phyloP scores from a whole-genome alignment of 2,329 filamentous ascomycete species.

The Colletotrichum scovillei region DNA sequence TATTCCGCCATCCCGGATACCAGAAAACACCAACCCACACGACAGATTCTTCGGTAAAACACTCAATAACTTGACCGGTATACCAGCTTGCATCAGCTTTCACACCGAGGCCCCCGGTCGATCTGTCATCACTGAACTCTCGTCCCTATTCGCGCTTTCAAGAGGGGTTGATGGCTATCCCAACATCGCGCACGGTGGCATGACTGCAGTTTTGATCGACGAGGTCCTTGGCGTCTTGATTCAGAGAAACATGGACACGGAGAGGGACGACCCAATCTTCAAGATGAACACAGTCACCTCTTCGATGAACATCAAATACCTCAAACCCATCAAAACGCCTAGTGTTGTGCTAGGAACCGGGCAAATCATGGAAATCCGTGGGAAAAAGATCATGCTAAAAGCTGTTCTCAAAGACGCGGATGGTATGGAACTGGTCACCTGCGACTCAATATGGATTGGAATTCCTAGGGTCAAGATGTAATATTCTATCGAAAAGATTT shows the following conservation, averaged over 20 bases:
- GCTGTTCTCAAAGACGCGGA: slow-evolving; percentile 45
- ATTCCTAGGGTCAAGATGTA: slow-evolving; percentile 23
- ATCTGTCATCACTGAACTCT: slow-evolving; percentile 41
- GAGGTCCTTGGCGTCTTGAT: slow-evolving; percentile 50
- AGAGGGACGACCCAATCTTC: slow-evolving; percentile 44
- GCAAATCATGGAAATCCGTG: slow-evolving; percentile 45
- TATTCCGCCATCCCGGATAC: slow-evolving; percentile 47
- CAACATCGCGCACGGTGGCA: slow-evolving; percentile 49
- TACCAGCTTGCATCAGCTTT: slow-evolving; percentile 49
- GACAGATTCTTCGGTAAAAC: slow-evolving; percentile 50
- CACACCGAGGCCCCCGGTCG: slow-evolving; percentile 41
- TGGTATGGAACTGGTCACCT: slow-evolving; percentile 44
- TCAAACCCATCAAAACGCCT: slow-evolving; percentile 45
- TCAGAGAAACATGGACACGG: slow-evolving; percentile 49
- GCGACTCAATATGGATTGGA: slow-evolving; percentile 33
- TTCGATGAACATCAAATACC: slow-evolving; percentile 47
- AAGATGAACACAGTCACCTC: slow-evolving; percentile 47
- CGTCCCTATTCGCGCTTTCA: slow-evolving; percentile 47
- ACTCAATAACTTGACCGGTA: slow-evolving; percentile 41
- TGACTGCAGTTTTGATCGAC: slow-evolving; percentile 49
- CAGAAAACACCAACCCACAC: slow-evolving; percentile 39
- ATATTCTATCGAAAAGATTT: not conserved
- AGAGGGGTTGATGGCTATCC: slow-evolving; percentile 48
- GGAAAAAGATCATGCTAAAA: slow-evolving; percentile 46
- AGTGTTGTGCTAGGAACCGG: slow-evolving; percentile 45